A percentile compares a stretch with the other conserved stretches of the same genome.
Evolutionary conservation across 192 early-diverging fungal genomes (phyloP).

Genomic region (Dissophora globulifera): DNA sequence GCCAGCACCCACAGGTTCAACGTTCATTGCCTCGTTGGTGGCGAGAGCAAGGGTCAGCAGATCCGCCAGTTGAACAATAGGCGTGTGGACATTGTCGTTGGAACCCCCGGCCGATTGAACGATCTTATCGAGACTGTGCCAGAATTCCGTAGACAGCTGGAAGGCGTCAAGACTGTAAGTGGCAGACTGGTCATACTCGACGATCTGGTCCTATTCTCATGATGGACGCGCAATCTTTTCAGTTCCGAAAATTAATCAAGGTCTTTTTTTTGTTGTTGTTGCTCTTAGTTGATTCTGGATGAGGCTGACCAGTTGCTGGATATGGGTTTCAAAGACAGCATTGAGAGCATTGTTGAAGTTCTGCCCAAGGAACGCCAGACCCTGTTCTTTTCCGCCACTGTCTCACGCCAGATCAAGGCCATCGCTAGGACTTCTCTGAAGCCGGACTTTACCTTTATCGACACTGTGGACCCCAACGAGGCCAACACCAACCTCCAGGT

Average conservation of each 20-base stretch:
- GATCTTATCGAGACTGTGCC: constrained; percentile 71
- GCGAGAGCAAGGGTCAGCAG: constrained; percentile 72
- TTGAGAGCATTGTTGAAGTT: constrained; percentile 72
- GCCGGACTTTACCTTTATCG: constrained; percentile 64
- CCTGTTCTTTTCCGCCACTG: constrained; percentile 94
- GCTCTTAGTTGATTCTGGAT: constrained; percentile 79
- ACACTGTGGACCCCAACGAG: constrained; percentile 89
- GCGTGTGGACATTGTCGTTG: constrained; percentile 89
- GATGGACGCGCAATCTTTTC: too few relatives aligned
- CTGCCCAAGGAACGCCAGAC: constrained; percentile 84
- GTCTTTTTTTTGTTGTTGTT: not conserved
- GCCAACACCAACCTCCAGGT: constrained; percentile 83
- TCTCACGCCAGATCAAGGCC: constrained; percentile 73
- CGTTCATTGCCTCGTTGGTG: constrained; percentile 82
- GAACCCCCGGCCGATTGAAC: constrained; percentile 93
- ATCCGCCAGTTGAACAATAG: constrained; percentile 55
- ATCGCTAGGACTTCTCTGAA: constrained; percentile 75
- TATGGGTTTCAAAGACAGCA: constrained; percentile 91
- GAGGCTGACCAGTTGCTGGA: constrained; percentile 96
- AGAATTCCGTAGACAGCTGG: constrained; percentile 60
- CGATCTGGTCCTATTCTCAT: too few relatives aligned
- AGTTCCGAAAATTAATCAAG: not conserved
- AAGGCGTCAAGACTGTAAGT: constrained; percentile 64
- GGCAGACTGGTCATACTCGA: too few relatives aligned
- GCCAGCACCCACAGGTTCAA: constrained; percentile 64